A percentile compares a stretch with the other conserved stretches of the same genome.
These are phyloP conservation scores for Aegle marmelos DNA, from an alignment of 345 rosid genomes.

Conservation along the genomic window DNA sequence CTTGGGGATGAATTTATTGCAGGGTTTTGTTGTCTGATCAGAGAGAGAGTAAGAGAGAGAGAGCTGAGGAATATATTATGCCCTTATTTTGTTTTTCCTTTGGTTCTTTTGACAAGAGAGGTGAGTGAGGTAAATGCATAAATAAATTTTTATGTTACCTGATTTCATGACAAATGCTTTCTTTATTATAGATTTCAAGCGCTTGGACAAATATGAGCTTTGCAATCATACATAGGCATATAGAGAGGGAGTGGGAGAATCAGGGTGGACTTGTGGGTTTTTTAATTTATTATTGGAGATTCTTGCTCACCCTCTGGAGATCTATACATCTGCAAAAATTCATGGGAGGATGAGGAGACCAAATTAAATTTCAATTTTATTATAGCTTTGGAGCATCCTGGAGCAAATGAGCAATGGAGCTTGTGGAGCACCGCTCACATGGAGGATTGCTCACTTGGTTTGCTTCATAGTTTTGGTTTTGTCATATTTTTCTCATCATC, in stretches of 20 bases:
- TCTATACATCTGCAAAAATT: constrained; percentile 51
- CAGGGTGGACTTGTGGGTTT: constrained; percentile 72
- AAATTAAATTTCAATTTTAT: constrained; percentile 49
- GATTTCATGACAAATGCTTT: constrained; percentile 85
- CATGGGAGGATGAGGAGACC: constrained; percentile 62
- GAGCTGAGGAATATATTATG: neutral
- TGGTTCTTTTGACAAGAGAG: constrained; percentile 30
- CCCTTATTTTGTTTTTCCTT: constrained; percentile 5
- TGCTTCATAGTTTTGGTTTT: constrained; percentile 47
- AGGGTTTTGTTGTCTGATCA: neutral
- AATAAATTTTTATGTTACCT: constrained; percentile 51
- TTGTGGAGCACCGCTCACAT: constrained; percentile 91
- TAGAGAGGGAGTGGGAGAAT: constrained; percentile 89
- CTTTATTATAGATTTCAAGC: constrained; percentile 95
- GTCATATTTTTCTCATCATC: constrained; percentile 27
- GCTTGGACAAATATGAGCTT: constrained; percentile 90
- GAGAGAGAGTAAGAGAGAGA: neutral
- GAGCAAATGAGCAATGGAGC: constrained; percentile 85
- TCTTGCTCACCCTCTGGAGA: constrained; percentile 66
- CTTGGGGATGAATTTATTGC: neutral
- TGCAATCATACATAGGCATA: constrained; percentile 89
- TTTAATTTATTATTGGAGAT: constrained; percentile 58
- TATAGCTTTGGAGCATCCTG: constrained; percentile 86
- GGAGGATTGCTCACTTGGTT: constrained; percentile 82
- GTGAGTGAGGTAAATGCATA: constrained; percentile 56